Evolutionary conservation across 2,329 filamentous ascomycete species (phyloP), one percentile per base, ranked within the genome.

Genomic region (Myotisia sp.): DNA sequence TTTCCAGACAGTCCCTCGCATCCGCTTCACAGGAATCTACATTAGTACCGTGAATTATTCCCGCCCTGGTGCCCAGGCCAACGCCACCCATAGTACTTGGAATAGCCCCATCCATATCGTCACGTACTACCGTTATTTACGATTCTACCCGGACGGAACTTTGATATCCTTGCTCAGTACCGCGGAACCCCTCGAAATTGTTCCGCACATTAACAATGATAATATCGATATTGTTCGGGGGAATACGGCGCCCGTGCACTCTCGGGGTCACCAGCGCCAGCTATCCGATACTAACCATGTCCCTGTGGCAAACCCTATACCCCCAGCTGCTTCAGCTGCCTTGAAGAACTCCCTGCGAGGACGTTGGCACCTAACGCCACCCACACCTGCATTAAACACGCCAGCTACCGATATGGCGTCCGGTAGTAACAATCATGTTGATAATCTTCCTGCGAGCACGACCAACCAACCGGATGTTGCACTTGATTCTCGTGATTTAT

Each of bases 31-130:
- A 49, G 90, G 90, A 17, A 80, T 84, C 58, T 98, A 98, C 62
- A 95, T 98, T 56, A 83, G 76, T 55, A 95, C 87, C 0, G 85
- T 93, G 39, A 95, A 95, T 61, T 98, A 98, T 59, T 75, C 83
- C 32, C 80, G 90, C 16, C 65, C 83, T 0, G 90, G 90, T 20
- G 79, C 79, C 39, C 68, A 76, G 7, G 76, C 74, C 3, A 68
- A 71, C 13, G 53, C 54, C 40, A 78, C 76, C 43, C 76, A 75
- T 36, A 61, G 79, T 12, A 78, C 80, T 1, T 93, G 86, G 83
- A 66, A 64, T 48, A 78, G 71, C 16, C 86, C 86, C 6, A 79
- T 95, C 22, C 85, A 92, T 53, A 92, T 95, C 38, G 85, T 98
- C 31, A 98, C 90, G 1, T 98, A 95, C 61, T 98, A 92, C 62